These are phyloP conservation scores for Eruca vesicaria DNA, from an alignment of 441 rosid genomes.

Conservation along the genomic window DNA sequence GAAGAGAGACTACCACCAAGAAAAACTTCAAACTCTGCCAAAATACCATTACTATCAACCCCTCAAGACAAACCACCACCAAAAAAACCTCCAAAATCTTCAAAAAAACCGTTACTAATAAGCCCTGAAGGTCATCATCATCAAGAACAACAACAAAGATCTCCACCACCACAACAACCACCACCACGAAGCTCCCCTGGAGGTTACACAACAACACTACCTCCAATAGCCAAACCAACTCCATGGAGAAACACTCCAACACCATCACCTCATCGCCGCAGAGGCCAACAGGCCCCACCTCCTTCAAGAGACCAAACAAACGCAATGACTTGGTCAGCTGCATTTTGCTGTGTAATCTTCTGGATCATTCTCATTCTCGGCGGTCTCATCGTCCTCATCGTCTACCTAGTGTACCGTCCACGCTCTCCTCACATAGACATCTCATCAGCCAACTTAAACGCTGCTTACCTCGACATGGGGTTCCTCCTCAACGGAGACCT, in stretches of 20 bases:
- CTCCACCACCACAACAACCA: constrained; percentile 17
- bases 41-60: constrained; percentile 17
- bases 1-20: constrained; percentile 27
- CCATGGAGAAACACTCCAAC: constrained; percentile 33
- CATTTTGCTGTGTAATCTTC: constrained; percentile 64
- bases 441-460: constrained; percentile 60
- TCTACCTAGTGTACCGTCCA: constrained; percentile 87
- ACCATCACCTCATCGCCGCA: constrained; percentile 24
- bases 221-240: constrained; percentile 35
- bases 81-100: background rate
- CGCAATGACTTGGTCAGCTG: constrained; percentile 57
- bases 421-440: constrained; percentile 65
- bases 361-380: constrained; percentile 62
- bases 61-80: constrained; percentile 10
- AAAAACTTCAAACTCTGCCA: constrained; percentile 10
- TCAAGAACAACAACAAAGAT: constrained; percentile 10
- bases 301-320: constrained; percentile 37
- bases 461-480: constrained; percentile 80
- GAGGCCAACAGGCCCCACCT: constrained; percentile 18
- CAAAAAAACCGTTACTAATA: constrained; percentile 17
- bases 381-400: constrained; percentile 62
- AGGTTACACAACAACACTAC: constrained; percentile 27
- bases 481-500: constrained; percentile 69
- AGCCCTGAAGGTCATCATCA: constrained; percentile 29
- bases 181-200: background rate